Evolutionary conservation across 257 asterid species (phyloP).

Genomic region (Jasminum sambac): DNA sequence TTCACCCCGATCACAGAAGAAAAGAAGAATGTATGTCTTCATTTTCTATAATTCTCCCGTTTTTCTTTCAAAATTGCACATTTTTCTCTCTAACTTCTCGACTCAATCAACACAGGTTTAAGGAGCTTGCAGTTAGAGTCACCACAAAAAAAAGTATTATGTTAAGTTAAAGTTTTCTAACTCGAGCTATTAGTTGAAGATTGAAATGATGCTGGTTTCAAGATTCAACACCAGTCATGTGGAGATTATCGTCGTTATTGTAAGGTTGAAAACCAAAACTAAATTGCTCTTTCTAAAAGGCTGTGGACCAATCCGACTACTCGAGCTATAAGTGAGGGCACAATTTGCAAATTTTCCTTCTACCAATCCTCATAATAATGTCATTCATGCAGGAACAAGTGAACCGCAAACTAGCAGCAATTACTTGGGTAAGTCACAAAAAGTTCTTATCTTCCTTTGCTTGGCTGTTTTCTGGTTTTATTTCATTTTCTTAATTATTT

Average conservation of each 20-base stretch:
- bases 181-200: background rate
- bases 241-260: background rate
- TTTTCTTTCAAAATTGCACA: too few species aligned
- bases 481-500: background rate
- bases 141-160: too few species aligned
- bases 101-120: too few species aligned
- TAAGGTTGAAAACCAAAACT: background rate
- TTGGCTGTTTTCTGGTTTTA: background rate
- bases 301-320: background rate
- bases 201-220: background rate
- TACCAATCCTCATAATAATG: conserved; percentile 12
- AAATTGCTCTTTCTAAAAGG: background rate
- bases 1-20: too few species aligned
- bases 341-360: background rate
- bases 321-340: background rate
- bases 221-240: background rate
- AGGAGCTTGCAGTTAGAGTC: too few species aligned
- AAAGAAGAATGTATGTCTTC: too few species aligned
- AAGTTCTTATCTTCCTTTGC: background rate
- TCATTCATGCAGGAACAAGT: conserved; percentile 39
- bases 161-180: too few species aligned
- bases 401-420: conserved; percentile 41
- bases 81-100: too few species aligned
- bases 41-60: too few species aligned
- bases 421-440: conserved; percentile 1